phyloP scores from a whole-genome alignment of 2,329 filamentous ascomycete species.

The Blastomyces silverae region DNA sequence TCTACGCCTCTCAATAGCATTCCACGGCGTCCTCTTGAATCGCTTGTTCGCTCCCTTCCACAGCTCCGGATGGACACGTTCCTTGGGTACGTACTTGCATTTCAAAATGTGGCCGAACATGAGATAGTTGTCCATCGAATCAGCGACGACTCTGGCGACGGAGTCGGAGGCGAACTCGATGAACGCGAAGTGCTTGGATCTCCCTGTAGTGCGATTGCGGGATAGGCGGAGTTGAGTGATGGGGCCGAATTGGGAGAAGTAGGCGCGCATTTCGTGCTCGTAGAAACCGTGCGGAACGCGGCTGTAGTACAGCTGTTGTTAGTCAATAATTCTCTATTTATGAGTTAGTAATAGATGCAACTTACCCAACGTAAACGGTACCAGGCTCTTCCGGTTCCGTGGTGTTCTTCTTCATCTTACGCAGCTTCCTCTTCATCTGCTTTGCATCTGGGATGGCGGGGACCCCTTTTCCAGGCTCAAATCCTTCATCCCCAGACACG shows the following conservation, averaged over 20 bases:
- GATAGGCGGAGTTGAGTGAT: slow-evolving; percentile 75
- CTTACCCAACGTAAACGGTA: slow-evolving; percentile 74
- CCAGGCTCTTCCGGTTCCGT: slow-evolving; percentile 52
- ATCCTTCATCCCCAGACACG: slow-evolving; percentile 39
- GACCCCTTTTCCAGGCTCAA: slow-evolving; percentile 41
- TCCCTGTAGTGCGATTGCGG: slow-evolving; percentile 84
- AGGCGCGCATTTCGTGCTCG: slow-evolving; percentile 88
- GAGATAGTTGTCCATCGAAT: slow-evolving; percentile 97
- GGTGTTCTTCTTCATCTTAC: slow-evolving; percentile 45
- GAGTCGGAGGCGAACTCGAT: slow-evolving; percentile 73
- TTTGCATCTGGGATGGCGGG: slow-evolving; percentile 43
- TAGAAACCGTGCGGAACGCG: slow-evolving; percentile 94
- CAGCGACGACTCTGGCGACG: slow-evolving; percentile 84
- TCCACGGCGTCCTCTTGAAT: slow-evolving; percentile 83
- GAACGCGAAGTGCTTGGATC: slow-evolving; percentile 90
- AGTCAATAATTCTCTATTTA: not conserved
- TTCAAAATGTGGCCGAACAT: slow-evolving; percentile 91
- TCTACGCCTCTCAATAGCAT: slow-evolving; percentile 71
- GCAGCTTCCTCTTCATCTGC: slow-evolving; percentile 46
- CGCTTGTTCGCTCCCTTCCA: slow-evolving; percentile 88
- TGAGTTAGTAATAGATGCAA: not conserved
- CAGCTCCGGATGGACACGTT: slow-evolving; percentile 69
- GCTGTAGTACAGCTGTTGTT: slow-evolving; percentile 30
- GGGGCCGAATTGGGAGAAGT: slow-evolving; percentile 87
- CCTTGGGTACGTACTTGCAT: slow-evolving; percentile 68